Evolutionary conservation across 805 yeast genomes (phyloP).

Genomic region (Barnettozyma botsteinii): DNA sequence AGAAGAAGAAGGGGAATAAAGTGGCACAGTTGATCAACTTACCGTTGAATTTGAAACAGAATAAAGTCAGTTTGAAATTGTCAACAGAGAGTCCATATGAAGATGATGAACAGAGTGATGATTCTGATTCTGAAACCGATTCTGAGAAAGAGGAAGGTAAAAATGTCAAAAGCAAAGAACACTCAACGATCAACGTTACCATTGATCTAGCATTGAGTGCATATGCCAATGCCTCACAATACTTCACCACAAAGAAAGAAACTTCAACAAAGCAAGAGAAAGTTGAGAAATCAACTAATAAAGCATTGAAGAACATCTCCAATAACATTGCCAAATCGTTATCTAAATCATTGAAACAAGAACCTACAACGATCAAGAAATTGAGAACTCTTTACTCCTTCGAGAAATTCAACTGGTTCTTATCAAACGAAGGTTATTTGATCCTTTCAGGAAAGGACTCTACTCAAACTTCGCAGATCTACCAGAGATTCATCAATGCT

Average conservation of each 20-base stretch:
- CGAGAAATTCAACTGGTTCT: conserved; percentile 92
- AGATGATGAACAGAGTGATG: conserved; percentile 26
- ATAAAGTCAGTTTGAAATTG: conserved; percentile 54
- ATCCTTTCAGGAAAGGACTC: conserved; percentile 84
- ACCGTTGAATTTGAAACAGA: conserved; percentile 66
- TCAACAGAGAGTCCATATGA: conserved; percentile 40
- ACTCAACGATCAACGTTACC: conserved; percentile 40
- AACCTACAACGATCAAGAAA: conserved; percentile 46
- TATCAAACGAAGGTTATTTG: conserved; percentile 83
- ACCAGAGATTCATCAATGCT: conserved; percentile 67
- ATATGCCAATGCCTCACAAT: conserved; percentile 81
- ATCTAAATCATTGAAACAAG: conserved; percentile 53
- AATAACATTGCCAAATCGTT: conserved; percentile 69
- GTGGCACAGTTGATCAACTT: conserved; percentile 57
- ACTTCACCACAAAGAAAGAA: conserved; percentile 68
- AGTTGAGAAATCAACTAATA: conserved; percentile 68
- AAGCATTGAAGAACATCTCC: conserved; percentile 82
- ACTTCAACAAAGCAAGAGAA: conserved; percentile 76
- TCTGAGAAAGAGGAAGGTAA: conserved; percentile 10
- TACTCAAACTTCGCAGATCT: conserved; percentile 72
- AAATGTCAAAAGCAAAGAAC: conserved; percentile 6
- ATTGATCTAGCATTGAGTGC: conserved; percentile 72
- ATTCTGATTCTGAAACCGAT: conserved; percentile 15
- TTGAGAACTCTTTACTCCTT: conserved; percentile 80
- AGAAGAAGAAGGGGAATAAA: conserved; percentile 58